phyloP scores from a whole-genome alignment of 805 yeast species.

The Cyberlindnera mrakii region DNA sequence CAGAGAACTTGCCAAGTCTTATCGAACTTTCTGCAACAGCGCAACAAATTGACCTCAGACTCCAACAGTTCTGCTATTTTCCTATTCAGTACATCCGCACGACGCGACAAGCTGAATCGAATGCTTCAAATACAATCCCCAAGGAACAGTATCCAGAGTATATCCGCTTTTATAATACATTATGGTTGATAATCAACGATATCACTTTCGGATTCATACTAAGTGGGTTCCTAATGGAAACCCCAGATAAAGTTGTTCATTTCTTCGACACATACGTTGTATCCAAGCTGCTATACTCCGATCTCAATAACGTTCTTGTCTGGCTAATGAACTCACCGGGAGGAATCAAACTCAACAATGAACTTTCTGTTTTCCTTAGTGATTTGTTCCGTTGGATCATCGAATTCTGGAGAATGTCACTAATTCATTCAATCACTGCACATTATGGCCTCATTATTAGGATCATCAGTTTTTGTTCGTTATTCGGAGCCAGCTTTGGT shows the following conservation, averaged over 20 bases:
- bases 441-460: slow-evolving; percentile 26
- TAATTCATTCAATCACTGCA: slow-evolving; percentile 25
- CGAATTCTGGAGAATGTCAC: slow-evolving; percentile 46
- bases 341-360: slow-evolving; percentile 87
- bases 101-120: slow-evolving; percentile 20
- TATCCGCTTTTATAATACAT: slow-evolving; percentile 73
- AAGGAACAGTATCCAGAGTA: slow-evolving; percentile 52
- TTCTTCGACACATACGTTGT: slow-evolving; percentile 28
- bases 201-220: slow-evolving; percentile 64
- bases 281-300: slow-evolving; percentile 35
- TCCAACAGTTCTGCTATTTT: slow-evolving; percentile 69
- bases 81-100: slow-evolving; percentile 73
- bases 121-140: slow-evolving; percentile 26
- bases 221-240: slow-evolving; percentile 40
- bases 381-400: slow-evolving; percentile 84
- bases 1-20: slow-evolving; percentile 21
- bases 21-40: slow-evolving; percentile 53
- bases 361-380: slow-evolving; percentile 78
- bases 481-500: slow-evolving; percentile 64
- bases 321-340: slow-evolving; percentile 91
- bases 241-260: slow-evolving; percentile 23
- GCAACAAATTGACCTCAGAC: slow-evolving; percentile 71
- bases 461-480: slow-evolving; percentile 33
- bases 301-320: slow-evolving; percentile 42
- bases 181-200: slow-evolving; percentile 87